phyloP scores from a whole-genome alignment of 768 basidiomycete species.

The Artomyces pyxidatus region DNA sequence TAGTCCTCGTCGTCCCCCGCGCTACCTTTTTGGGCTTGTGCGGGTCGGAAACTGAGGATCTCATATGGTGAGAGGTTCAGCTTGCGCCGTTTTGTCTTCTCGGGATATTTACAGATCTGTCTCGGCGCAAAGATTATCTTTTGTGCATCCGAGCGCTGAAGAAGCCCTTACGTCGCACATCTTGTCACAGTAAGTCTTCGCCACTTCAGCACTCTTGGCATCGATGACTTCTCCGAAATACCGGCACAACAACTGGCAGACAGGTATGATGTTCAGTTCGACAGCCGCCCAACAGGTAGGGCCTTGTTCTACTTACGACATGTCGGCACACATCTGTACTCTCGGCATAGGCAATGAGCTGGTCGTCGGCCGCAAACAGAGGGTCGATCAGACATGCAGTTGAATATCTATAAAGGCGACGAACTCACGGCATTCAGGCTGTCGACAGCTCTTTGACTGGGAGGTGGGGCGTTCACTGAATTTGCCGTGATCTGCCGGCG shows the following conservation, averaged over 20 bases:
- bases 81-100: conserved; percentile 46
- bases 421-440: conserved; percentile 53
- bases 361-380: background rate
- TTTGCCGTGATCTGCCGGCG: conserved; percentile 36
- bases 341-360: conserved; percentile 54
- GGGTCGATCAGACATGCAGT: conserved; percentile 21
- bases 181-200: conserved; percentile 50
- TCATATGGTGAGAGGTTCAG: conserved; percentile 40
- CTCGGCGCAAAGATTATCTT: background rate
- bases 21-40: conserved; percentile 10
- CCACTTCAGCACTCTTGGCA: conserved; percentile 31
- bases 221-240: conserved; percentile 74
- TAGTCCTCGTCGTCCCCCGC: conserved; percentile 24
- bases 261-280: background rate
- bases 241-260: conserved; percentile 56
- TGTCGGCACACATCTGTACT: conserved; percentile 55
- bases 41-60: conserved; percentile 19
- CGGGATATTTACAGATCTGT: conserved; percentile 75
- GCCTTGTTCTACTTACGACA: conserved; percentile 38
- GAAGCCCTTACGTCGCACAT: conserved; percentile 70
- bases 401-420: background rate
- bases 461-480: conserved; percentile 40
- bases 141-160: background rate
- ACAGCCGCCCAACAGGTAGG: background rate
- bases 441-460: conserved; percentile 57